These are phyloP conservation scores for Elongisporangium undulatum DNA, from an alignment of 352 stramenopile species.

Conservation along the genomic window DNA sequence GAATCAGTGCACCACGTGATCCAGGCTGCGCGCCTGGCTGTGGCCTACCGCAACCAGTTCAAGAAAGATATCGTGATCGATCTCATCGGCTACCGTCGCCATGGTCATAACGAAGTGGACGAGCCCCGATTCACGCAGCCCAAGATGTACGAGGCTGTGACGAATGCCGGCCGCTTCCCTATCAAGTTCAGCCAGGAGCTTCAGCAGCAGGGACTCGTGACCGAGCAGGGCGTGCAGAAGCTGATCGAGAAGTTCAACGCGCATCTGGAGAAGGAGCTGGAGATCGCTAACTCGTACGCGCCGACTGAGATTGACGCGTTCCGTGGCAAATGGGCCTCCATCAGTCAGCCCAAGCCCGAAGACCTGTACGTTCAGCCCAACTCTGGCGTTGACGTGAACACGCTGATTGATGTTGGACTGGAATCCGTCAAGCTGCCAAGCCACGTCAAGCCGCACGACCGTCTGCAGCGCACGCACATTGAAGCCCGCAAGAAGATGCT, in stretches of 20 bases:
- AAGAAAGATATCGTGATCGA: constrained; percentile 87
- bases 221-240: constrained; percentile 46
- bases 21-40: constrained; percentile 62
- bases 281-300: constrained; percentile 40
- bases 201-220: constrained; percentile 47
- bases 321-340: constrained; percentile 61
- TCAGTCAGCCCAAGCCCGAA: constrained; percentile 36
- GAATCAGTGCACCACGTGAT: constrained; percentile 79
- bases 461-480: constrained; percentile 77
- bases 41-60: constrained; percentile 82
- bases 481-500: constrained; percentile 72
- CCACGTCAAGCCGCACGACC: constrained; percentile 55
- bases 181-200: constrained; percentile 71
- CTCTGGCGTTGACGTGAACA: constrained; percentile 55
- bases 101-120: constrained; percentile 90
- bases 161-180: constrained; percentile 56
- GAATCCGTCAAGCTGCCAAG: constrained; percentile 60
- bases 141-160: constrained; percentile 81
- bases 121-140: constrained; percentile 88
- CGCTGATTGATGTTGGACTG: constrained; percentile 52
- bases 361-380: constrained; percentile 49
- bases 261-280: constrained; percentile 65
- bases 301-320: constrained; percentile 71
- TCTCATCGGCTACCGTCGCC: constrained; percentile 74
- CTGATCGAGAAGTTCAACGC: constrained; percentile 50